Evolutionary conservation across 805 yeast genomes (phyloP).

Genomic region (Wickerhamiella siamensis): DNA sequence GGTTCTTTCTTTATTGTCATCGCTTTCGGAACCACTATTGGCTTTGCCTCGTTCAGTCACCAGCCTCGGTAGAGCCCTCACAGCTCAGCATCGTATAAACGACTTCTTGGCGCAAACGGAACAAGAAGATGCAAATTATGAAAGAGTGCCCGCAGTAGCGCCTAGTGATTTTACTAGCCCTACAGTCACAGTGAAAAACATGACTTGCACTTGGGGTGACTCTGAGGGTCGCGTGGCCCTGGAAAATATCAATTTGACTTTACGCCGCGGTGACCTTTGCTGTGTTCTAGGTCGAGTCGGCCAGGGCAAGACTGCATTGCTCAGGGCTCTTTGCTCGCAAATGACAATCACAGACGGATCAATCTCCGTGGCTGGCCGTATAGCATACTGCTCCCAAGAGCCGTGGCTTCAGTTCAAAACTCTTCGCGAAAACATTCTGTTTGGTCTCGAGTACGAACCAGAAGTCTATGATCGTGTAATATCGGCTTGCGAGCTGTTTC

Average conservation of each 20-base stretch:
- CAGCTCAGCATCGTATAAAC: constrained; percentile 12
- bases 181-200: constrained; percentile 1
- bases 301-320: constrained; percentile 71
- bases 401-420: constrained; percentile 93
- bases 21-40: constrained; percentile 30
- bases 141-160: neutral
- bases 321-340: constrained; percentile 69
- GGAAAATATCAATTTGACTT: constrained; percentile 44
- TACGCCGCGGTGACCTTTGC: constrained; percentile 61
- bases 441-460: constrained; percentile 69
- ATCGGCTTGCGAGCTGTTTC: constrained; percentile 67
- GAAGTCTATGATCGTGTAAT: constrained; percentile 63
- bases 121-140: constrained; percentile 6
- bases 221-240: constrained; percentile 32
- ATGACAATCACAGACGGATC: constrained; percentile 55
- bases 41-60: constrained; percentile 11
- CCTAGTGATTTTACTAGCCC: constrained; percentile 3
- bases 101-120: constrained; percentile 14
- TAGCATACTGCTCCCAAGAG: constrained; percentile 75
- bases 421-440: constrained; percentile 59
- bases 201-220: constrained; percentile 9
- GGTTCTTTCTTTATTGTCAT: constrained; percentile 41
- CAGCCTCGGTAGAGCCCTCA: constrained; percentile 8
- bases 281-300: constrained; percentile 89
- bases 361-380: constrained; percentile 48